Evolutionary conservation across 1,284 basidiomycete genomes (phyloP), one percentile per base, ranked within the genome.

Genomic region (Rhodotorula mucilaginosa): DNA sequence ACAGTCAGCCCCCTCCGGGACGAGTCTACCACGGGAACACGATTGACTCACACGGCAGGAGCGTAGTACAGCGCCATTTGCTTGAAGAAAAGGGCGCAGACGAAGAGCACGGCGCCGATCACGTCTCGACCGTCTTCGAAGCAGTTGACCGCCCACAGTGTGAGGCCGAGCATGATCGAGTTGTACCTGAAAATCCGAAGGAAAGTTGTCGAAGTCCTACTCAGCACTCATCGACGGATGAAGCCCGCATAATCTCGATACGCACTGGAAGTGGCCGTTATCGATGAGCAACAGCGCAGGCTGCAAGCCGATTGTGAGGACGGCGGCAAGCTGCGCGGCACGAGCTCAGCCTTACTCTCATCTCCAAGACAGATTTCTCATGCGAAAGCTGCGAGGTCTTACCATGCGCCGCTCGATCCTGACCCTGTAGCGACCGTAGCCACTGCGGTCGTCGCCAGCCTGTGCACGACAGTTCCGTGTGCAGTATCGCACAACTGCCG

Each of bases 51-150:
- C 61, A 95, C 86, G 1, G 90, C 93, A 12, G 95, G 95, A 0
- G 92, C 90, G 80, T 93, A 97, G 80, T 96, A 97, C 18, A 97
- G 83, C 7, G 91, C 89, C 93, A 97, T 97, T 81, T 97, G 94
- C 81, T 97, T 97, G 85, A 97, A 97, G 5, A 89, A 86, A 23
- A 97, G 85, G 76, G 90, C 90, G 48, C 89, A 83, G 13, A 91
- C 90, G 77, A 97, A 96, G 73, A 85, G 87, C n/a, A 91, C 79
- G 10, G 92, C 91, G 1, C 91, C 94, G 0, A 88, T 75, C 5
- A 91, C 80, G 79, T 97, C 92, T 46, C 85, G 83, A 12, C 87
- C 88, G 2, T 80, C 79, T 8, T 88, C 87, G 64, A 95, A 90
- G 76, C 86, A 87, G 75, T 88, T 87, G 54, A 92, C 79, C 0